Percentiles rank a stretch among this genome's conserved stretches.
Conservation (phyloP, 305 asterid species). For the Plantago coronopus region DNA sequence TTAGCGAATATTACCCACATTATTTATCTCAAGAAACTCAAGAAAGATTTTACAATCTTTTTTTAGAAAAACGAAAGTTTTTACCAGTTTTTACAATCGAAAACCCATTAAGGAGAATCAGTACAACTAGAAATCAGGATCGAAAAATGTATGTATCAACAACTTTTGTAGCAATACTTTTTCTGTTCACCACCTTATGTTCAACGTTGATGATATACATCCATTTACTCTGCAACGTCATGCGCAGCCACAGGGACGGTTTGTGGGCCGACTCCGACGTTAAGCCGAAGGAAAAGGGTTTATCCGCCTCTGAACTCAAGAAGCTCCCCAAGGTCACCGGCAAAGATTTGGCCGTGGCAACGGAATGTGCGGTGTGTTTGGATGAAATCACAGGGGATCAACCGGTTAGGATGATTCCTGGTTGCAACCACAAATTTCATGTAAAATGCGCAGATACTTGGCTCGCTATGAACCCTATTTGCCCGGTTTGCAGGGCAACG, state of each 20-base stretch:
- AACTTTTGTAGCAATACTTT: background rate
- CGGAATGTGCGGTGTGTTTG: constrained; percentile 67
- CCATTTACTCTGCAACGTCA: background rate
- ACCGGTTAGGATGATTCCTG: constrained; percentile 57
- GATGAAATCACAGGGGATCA: constrained; percentile 53
- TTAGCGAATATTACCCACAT: too few relatives aligned
- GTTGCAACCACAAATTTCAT: constrained; percentile 74
- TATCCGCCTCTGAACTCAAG: constrained; percentile 57
- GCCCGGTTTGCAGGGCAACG: constrained; percentile 65
- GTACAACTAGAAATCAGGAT: too few relatives aligned
- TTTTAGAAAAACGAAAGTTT: too few relatives aligned
- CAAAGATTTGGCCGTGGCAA: constrained; percentile 43
- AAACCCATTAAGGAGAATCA: too few relatives aligned
- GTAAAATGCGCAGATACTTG: constrained; percentile 62
- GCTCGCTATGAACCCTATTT: constrained; percentile 48
- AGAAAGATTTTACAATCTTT: too few relatives aligned
- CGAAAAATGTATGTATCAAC: too few relatives aligned
- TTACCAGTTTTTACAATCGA: too few relatives aligned
- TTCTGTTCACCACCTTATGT: constrained; percentile 1
- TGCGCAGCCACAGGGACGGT: background rate
- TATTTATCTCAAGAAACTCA: too few relatives aligned
- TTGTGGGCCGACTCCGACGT: constrained; percentile 18
- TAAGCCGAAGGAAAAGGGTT: constrained; percentile 39
- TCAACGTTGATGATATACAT: constrained; percentile 1
- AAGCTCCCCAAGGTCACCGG: constrained; percentile 58